Evolutionary conservation across 2,329 filamentous ascomycete species (phyloP), one percentile per base, ranked within the genome.

Genomic region (Chrysosporium keratinophilum): DNA sequence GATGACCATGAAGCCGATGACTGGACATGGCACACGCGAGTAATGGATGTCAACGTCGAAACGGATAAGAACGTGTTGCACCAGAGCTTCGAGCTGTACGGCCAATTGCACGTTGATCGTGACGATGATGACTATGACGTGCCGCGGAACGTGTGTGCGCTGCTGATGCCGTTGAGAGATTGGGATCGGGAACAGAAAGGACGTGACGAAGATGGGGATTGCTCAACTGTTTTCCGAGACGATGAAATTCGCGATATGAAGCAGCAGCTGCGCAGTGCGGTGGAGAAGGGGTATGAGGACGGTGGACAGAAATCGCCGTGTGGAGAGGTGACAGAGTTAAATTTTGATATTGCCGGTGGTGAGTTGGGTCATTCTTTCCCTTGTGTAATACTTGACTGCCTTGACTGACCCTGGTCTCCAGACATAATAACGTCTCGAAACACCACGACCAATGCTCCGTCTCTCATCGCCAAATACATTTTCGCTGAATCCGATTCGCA

Each of bases 81-180:
- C n/a, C 45, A 54, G 40, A 40, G 15, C 40, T 54, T 44, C 43
- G 49, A 42, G 19, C 31, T 54, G 10, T 35, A 54, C 23, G 46
- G 44, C n/a, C 28, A 15, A 35, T 19, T 54, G 9, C 45, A 34
- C 2, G 11, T 17, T 12, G 54, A 51, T 41, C 43, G 28, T 17
- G 47, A 47, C 41, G 35, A 20, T 14, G 12, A 39, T 15, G 42
- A 40, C 1, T 19, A 45, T 41, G 17, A 39, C 12, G n/a, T 47
- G 14, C 31, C 44, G 17, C 20, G 54, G 35, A 55, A 55, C n/a
- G 54, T 55, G 3, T 55, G 54, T 12, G 54, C 41, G 17, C 20
- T 56, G 43, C 11, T 56, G 14, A 10, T 47, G 39, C 23, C 34
- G 45, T 42, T 46, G 46, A 37, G 19, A 41, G 17, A 41, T n/a